Base-by-base conservation (phyloP, 352 stramenopile genomes). In the Globisporangium splendens region DNA sequence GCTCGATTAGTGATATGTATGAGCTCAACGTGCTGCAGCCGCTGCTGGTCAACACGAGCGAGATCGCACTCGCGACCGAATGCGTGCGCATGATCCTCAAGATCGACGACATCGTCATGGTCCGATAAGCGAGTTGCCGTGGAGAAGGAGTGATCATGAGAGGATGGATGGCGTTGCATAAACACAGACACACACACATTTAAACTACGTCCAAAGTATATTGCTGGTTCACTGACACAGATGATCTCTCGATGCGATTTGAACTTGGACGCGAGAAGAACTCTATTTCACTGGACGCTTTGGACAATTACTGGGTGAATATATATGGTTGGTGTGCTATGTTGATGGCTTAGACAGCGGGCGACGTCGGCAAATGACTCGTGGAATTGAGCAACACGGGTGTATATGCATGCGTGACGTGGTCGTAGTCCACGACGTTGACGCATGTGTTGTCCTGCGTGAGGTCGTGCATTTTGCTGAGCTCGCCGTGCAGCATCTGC, bases 51-150 rank as follows among this genome's bases (percentile, higher is more conserved):
- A 98, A 91, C 69, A 98, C 91, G 51, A 98, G 91, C 73, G 96
- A 98, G 58, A 98, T 99, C 67, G 77, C 92, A 59, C 86, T 99
- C 53, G 97, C 98, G 13, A 98, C 97, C 42, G 98, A 99, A 78
- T 99, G 96, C 67, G 96, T 99, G 51, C 89, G 91, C 69, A 99
- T 99, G 97, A 99, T 99, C 71, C 93, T 99, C 79, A 99, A 99
- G 95, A 98, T 99, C 73, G 97, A 99, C 70, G 97, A 99, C 86
- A 96, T 99, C 55, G 96, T 99, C 54, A 97, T 98, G 71, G 95
- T 98, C 51, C 73, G 86, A 76, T 95, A 95, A 91, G 74, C 63
- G 22, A 15, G 20, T n/a, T 2, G 28, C 7, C 28, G 28, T 35
- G 7, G 7, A 8, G 7, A 35, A 38, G 50, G 10, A 28, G 46